Base-by-base conservation (phyloP, 805 yeast genomes). In the Metschnikowia dekortorum region DNA sequence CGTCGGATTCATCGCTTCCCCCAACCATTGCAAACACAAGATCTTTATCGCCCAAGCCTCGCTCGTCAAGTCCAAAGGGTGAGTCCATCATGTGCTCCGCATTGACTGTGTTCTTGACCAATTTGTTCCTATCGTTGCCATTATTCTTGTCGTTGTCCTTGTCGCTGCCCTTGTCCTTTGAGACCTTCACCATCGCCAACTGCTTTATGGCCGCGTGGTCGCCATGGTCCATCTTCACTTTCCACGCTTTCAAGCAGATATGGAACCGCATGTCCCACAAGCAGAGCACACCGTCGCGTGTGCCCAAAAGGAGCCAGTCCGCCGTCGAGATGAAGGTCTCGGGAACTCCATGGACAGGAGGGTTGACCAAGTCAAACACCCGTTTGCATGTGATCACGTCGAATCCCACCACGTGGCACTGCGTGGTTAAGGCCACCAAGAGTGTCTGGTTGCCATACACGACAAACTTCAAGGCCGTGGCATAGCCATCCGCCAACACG, bases 251-350 rank as follows among this genome's bases (percentile, higher is more conserved):
- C 34, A 89, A 69, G 39, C 78, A 69, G 0, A 85, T 51, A 34
- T 74, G 74, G 63, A 89, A 88, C 48, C 95, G 71, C 34, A 87
- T 56, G 64, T 90, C 97, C 96, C 96, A 90, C 13, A 92, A 66
- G 54, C 82, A 83, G 31, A 94, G 62, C 0, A 84, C 69, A 1
- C 97, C 97, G 37, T 77, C 78, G 0, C 79, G 69, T 0, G 97
- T 88, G 0, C 97, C 97, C 2, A 85, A 62, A 8, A 88, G 63
- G 1, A 88, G 62, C 89, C 96, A 89, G 5, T 78, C 69, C 28
- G 71, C 67, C 13, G 73, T 68, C 0, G 68, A 64, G 48, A 84
- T 86, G 22, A 86, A 66, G 14, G 84, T 68, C 0, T 83, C 77
- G 0, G 85, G 78, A 2, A 80, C 67, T 0, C 98, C 99, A 67